Evolutionary conservation across 345 rosid genomes (phyloP).

Genomic region (Aquilaria yunnanensis): DNA sequence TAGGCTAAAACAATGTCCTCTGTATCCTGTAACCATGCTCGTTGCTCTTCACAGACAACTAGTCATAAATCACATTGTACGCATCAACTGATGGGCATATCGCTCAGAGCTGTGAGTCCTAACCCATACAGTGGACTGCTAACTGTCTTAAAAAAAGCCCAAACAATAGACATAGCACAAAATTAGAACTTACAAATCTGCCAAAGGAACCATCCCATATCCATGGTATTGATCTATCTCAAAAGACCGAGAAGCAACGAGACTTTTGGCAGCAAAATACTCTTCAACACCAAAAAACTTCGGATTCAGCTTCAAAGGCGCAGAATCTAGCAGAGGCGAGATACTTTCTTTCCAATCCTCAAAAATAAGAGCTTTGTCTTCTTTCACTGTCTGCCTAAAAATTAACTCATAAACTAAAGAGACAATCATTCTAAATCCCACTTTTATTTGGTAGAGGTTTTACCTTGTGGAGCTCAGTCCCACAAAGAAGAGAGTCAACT

Average conservation of each 20-base stretch:
- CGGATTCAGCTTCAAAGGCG: conserved; percentile 19
- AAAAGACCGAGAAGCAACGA: conserved; percentile 73
- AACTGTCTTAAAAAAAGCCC: no score
- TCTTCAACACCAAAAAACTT: conserved; percentile 47
- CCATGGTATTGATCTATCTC: conserved; percentile 78
- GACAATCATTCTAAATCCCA: no score
- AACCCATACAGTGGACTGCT: no score
- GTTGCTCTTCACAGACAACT: no score
- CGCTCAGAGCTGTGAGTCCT: no score
- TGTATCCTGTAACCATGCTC: no score
- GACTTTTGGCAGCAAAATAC: conserved; percentile 65
- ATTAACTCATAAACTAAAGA: no score
- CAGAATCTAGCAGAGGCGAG: conserved; percentile 45
- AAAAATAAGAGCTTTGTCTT: conserved; percentile 60
- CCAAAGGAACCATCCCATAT: conserved; percentile 88
- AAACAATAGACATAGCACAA: no score
- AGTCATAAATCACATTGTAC: no score
- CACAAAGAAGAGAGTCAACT: conserved; percentile 53
- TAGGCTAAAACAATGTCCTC: no score
- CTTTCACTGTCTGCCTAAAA: conserved; percentile 70
- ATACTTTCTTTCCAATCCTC: conserved; percentile 80
- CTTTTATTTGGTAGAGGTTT: neutral
- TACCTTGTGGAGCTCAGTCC: conserved; percentile 92
- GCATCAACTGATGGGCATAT: no score
- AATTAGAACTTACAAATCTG: conserved; percentile 65